Percentiles rank a stretch among this genome's conserved stretches.
These are phyloP conservation scores for Margaritispora aquatica DNA, from an alignment of 495 filamentous ascomycete species.

Conservation along the genomic window DNA sequence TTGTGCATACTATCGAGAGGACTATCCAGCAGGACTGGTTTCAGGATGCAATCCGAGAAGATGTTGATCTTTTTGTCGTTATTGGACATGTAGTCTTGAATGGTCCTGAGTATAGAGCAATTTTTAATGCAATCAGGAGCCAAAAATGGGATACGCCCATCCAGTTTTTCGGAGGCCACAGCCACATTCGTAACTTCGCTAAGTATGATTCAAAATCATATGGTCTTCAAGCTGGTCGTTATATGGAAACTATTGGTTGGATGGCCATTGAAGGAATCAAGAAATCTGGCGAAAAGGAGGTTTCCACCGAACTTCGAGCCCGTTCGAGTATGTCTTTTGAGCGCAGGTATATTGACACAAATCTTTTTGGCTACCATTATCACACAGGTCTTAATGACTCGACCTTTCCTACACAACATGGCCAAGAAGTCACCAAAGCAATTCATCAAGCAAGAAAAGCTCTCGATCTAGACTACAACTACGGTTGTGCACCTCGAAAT, in stretches of 20 bases:
- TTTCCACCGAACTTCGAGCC: slow-evolving; percentile 7
- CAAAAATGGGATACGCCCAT: slow-evolving; percentile 76
- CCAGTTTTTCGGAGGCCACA: slow-evolving; percentile 89
- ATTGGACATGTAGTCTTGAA: slow-evolving; percentile 79
- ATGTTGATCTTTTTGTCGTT: slow-evolving; percentile 84
- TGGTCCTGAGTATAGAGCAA: slow-evolving; percentile 67
- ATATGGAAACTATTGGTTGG: slow-evolving; percentile 97
- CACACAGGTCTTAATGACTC: slow-evolving; percentile 65
- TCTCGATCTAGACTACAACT: slow-evolving; percentile 63
- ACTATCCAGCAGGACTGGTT: slow-evolving; percentile 87
- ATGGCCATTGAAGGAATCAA: slow-evolving; percentile 74
- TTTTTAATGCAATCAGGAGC: slow-evolving; percentile 75
- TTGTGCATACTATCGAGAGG: slow-evolving; percentile 70
- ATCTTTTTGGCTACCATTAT: slow-evolving; percentile 76
- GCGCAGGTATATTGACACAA: slow-evolving; percentile 91
- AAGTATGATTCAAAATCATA: slow-evolving; percentile 75
- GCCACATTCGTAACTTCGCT: slow-evolving; percentile 80
- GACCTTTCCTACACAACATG: slow-evolving; percentile 75
- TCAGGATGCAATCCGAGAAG: slow-evolving; percentile 73
- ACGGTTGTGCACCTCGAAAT: slow-evolving; percentile 78
- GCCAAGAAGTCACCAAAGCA: slow-evolving; percentile 62
- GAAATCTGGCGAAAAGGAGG: slow-evolving; percentile 25
- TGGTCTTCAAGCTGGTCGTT: slow-evolving; percentile 84
- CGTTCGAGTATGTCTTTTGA: slow-evolving; percentile 49
- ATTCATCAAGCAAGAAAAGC: slow-evolving; percentile 64